phyloP scores from a whole-genome alignment of 306 rosid species.

The Arachis hypogaea region DNA sequence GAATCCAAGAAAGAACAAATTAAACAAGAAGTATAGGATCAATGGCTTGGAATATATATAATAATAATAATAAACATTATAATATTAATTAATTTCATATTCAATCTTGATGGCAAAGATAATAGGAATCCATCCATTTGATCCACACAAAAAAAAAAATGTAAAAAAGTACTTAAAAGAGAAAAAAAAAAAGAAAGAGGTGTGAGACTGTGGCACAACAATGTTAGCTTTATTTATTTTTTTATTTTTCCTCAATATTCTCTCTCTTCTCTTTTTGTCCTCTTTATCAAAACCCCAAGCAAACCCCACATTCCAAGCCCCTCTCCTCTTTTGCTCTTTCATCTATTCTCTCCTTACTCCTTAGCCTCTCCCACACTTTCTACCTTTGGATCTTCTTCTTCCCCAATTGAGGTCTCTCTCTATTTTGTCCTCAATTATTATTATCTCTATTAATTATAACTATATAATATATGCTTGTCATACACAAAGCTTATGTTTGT shows the following conservation, averaged over 20 bases:
- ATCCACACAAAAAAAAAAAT: slow-evolving; percentile 51
- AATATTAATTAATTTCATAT: not conserved
- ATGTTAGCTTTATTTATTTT: not conserved
- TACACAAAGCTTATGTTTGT: not conserved
- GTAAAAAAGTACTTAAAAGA: slow-evolving; percentile 31
- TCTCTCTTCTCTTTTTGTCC: slow-evolving; percentile 62
- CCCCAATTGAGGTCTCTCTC: slow-evolving; percentile 46
- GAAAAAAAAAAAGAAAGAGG: slow-evolving; percentile 29
- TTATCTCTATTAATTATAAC: not conserved
- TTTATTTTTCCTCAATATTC: slow-evolving; percentile 16
- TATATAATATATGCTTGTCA: not conserved
- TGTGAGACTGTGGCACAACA: slow-evolving; percentile 32
- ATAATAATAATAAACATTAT: not conserved
- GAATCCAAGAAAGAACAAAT: slow-evolving; percentile 69
- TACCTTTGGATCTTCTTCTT: slow-evolving; percentile 58
- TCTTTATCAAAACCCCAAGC: slow-evolving; percentile 79
- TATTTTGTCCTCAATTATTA: not conserved
- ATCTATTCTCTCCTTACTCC: slow-evolving; percentile 8
- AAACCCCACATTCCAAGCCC: slow-evolving; percentile 54
- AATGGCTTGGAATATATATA: slow-evolving; percentile 15
- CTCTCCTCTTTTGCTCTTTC: slow-evolving; percentile 13
- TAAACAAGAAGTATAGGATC: slow-evolving; percentile 77
- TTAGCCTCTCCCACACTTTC: slow-evolving; percentile 31
- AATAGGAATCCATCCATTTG: slow-evolving; percentile 49
- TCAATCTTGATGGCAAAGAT: slow-evolving; percentile 60